Evolutionary conservation across 1,284 basidiomycete genomes (phyloP).

Genomic region (Cystobasidium sp.): DNA sequence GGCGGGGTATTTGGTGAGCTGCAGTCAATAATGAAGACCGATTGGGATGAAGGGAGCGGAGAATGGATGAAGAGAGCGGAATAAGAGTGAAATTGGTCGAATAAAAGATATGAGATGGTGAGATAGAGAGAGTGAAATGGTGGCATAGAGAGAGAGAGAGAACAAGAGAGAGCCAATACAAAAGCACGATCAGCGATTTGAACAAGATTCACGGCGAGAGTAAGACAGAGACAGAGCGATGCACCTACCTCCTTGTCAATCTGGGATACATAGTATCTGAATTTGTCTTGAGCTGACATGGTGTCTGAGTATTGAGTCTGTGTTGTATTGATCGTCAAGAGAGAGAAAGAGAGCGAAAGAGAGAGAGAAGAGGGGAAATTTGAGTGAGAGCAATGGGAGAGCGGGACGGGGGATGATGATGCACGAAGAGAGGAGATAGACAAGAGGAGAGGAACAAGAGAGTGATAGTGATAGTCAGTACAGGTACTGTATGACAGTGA

Average conservation of each 20-base stretch:
- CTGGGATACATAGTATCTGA: slow-evolving; percentile 53
- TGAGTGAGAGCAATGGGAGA: background rate
- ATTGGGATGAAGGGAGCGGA: no score
- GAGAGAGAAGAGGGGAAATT: slow-evolving; percentile 1
- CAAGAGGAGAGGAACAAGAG: background rate
- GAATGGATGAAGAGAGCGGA: no score
- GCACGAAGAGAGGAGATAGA: background rate
- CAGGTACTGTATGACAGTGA: background rate
- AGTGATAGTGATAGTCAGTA: slow-evolving; percentile 1
- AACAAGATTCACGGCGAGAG: no score
- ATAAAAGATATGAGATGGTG: background rate
- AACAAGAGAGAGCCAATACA: background rate
- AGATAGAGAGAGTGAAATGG: background rate
- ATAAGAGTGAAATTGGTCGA: no score
- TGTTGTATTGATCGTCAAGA: background rate
- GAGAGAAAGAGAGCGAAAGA: background rate
- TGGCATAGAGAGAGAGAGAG: background rate
- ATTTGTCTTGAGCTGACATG: slow-evolving; percentile 53
- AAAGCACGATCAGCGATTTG: background rate
- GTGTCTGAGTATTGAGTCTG: background rate
- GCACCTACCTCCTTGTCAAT: slow-evolving; percentile 52
- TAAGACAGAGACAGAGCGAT: background rate
- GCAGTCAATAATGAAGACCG: slow-evolving; percentile 12
- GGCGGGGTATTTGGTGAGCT: slow-evolving; percentile 89
- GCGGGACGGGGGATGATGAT: background rate